Base-by-base conservation (phyloP, 768 basidiomycete genomes). In the Rhodotorula taiwanensis region DNA sequence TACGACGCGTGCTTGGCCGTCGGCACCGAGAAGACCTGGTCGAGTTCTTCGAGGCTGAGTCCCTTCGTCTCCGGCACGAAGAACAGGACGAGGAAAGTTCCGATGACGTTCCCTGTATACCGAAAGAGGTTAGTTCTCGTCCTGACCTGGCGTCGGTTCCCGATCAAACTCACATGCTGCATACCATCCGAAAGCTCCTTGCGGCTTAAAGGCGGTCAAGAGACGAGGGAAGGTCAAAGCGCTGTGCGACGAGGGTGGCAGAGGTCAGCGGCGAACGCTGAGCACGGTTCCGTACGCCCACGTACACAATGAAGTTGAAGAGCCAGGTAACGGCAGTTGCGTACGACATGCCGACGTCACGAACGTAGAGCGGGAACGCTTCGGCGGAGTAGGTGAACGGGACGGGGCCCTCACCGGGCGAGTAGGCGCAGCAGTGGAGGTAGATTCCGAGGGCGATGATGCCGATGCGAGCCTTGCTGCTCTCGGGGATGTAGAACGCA, bases 401-500 rank as follows among this genome's bases (percentile, higher is more conserved):
- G 5, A 69, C 65, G 23, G 67, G 67, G 11, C 66, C 66, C 58
- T 65, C 60, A 30, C 63, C 62, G 15, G 68, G 71, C 10, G 69
- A 70, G 64, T 70, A 55, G 60, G 62, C 64, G 14, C 58, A 64
- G 36, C 57, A 62, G 54, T 67, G 61, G 27, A 62, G 61, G 61
- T 67, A 67, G 54, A 60, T 56, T 23, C 66, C 66, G 53, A 56
- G 57, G 8, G 56, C 62, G 39, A 60, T 34, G 54, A 63, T 50
- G 6, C 44, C 61, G 44, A 83, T 70, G 45, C 81, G 81, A 21
- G 78, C 79, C 13, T 75, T 71, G 27, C 58, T 52, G 11, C 43
- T 54, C 20, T 67, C 55, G 1, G 77, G 76, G 48, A 81, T 85
- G 70, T 88, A 83, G 45, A 78, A 66, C 14, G 79, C 79, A 55